Base-by-base conservation (phyloP, 1,284 basidiomycete genomes). In the Pyrrhoderma noxium region DNA sequence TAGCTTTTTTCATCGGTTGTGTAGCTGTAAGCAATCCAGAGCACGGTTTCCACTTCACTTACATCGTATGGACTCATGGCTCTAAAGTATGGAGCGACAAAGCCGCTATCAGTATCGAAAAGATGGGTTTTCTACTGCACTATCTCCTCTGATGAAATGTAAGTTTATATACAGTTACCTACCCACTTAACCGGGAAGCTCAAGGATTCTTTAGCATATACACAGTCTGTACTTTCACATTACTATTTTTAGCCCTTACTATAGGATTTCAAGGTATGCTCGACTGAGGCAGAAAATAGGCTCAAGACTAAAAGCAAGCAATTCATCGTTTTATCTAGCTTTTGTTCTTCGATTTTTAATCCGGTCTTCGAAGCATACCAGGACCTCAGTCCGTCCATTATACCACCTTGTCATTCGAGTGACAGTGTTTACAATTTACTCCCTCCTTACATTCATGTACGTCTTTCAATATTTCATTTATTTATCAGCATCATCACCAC, bases 61-160 rank as follows among this genome's bases (percentile, higher is more conserved):
- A n/a, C n/a, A n/a, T n/a, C n/a, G n/a, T 31, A 31, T 31, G 27
- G 27, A 31, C 7, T 11, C 11, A 31, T 31, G 27, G 27, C 27
- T 5, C 27, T 31, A 5, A 11, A 31, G 27, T 31, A 31, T 11
- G 27, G 53, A 5, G 22, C 39, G 11, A 49, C 31, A 19, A 36
- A 51, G 23, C 49, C 49, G 11, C 36, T 27, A n/a, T 40, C n/a
- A 11, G 53, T 55, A 14, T 51, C 53, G 13, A 55, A 46, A 11
- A 19, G 47, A 45, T 55, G 49, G 45, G 19, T 37, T 8, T 55
- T 55, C 45, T 55, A 55, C 22, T 55, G 53, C 53, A 55, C 53
- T 14, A 5, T 55, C n/a, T 21, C 31, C 11, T 55, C 53, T 8
- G 47, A 34, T 27, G 45, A 27, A 36, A 35, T 55, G 53, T 55